These are phyloP conservation scores for Hypoxylon sp. DNA, from an alignment of 2,329 filamentous ascomycete genomes.

Conservation along the genomic window DNA sequence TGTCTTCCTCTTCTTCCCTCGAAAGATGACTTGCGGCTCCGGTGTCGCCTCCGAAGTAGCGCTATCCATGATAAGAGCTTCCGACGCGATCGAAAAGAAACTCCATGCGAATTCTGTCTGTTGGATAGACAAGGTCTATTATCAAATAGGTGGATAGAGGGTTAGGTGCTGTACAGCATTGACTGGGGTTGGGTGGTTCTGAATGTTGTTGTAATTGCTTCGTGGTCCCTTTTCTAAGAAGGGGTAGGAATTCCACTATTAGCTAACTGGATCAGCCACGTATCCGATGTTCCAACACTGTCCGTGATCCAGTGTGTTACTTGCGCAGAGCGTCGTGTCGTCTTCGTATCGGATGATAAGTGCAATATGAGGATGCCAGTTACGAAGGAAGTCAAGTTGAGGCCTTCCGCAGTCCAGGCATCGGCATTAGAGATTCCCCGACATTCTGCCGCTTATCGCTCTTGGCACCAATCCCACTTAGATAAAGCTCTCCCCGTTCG, in stretches of 20 bases:
- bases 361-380: background rate
- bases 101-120: background rate
- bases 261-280: too few species aligned
- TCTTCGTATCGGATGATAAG: background rate
- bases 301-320: too few species aligned
- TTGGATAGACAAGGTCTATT: too few species aligned
- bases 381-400: slow-evolving; percentile 5
- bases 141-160: too few species aligned
- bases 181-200: too few species aligned
- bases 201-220: too few species aligned
- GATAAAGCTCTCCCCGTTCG: slow-evolving; percentile 33
- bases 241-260: too few species aligned
- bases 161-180: too few species aligned
- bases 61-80: slow-evolving; percentile 44
- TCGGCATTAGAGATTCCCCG: slow-evolving; percentile 30
- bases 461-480: slow-evolving; percentile 1
- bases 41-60: slow-evolving; percentile 42
- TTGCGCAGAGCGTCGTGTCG: background rate
- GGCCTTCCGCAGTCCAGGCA: background rate
- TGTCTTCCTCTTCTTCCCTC: slow-evolving; percentile 71
- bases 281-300: too few species aligned
- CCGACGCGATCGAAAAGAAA: background rate
- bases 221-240: too few species aligned
- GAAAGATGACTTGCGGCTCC: slow-evolving; percentile 63
- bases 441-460: slow-evolving; percentile 36